Evolutionary conservation across 148 eudicot species (phyloP).

Genomic region (Polygonum aviculare): DNA sequence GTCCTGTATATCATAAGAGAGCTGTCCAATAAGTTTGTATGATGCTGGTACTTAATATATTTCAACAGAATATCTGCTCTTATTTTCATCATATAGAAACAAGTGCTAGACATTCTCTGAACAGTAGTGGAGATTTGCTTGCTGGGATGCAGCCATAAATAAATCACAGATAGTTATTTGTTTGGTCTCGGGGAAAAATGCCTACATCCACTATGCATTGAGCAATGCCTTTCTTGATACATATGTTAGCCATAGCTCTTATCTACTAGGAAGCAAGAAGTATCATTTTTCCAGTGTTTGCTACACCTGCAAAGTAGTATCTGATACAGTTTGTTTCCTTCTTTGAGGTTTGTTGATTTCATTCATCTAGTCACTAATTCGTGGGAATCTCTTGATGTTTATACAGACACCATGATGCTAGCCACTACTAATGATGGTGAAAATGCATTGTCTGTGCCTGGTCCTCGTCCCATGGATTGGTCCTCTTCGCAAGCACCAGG

Average conservation of each 20-base stretch:
- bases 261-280: no score
- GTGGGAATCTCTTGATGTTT: background rate
- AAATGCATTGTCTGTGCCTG: slow-evolving; percentile 68
- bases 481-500: slow-evolving; percentile 57
- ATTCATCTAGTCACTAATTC: background rate
- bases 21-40: background rate
- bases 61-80: background rate
- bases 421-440: slow-evolving; percentile 36
- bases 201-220: background rate
- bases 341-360: background rate
- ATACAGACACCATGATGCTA: slow-evolving; percentile 45
- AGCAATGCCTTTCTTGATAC: background rate
- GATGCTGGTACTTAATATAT: background rate
- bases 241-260: background rate
- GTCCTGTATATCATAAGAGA: background rate
- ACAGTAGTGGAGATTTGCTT: background rate
- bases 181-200: background rate
- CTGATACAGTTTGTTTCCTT: background rate
- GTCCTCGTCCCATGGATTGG: slow-evolving; percentile 82
- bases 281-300: background rate
- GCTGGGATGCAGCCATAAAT: background rate
- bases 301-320: background rate
- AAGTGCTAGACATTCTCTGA: background rate
- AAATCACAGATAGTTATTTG: background rate
- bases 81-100: background rate